These are phyloP conservation scores for Sporothrix protearum DNA, from an alignment of 2,329 filamentous ascomycete species.

Conservation along the genomic window DNA sequence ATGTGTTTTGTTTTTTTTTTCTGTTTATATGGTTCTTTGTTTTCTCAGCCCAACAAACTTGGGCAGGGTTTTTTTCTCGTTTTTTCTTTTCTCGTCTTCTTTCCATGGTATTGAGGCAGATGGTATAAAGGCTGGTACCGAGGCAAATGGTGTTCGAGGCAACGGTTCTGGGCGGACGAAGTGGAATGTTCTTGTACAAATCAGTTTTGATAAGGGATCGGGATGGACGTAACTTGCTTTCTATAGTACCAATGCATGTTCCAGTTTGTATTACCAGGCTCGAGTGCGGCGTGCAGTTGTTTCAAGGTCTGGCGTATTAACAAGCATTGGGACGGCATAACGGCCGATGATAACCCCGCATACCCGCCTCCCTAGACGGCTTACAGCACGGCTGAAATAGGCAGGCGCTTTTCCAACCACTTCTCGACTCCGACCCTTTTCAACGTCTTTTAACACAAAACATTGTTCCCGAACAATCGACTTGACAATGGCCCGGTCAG, in stretches of 20 bases:
- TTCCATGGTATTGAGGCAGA: not conserved
- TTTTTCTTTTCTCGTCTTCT: not conserved
- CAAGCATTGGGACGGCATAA: not conserved
- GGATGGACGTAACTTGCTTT: not conserved
- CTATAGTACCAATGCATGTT: not conserved
- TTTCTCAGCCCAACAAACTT: not conserved
- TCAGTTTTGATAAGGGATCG: not conserved
- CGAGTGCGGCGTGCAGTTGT: not conserved
- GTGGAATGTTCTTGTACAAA: not conserved
- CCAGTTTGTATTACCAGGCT: too few species aligned
- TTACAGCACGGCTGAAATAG: not conserved
- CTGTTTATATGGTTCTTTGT: not conserved
- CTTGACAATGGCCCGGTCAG: not conserved
- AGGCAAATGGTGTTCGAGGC: not conserved
- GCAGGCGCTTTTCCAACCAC: not conserved
- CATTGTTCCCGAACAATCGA: too few species aligned
- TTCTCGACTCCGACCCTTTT: not conserved
- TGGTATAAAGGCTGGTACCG: too few species aligned
- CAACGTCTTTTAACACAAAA: not conserved
- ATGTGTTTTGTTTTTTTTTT: not conserved
- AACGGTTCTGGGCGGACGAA: not conserved
- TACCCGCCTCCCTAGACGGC: not conserved
- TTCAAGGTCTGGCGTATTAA: not conserved
- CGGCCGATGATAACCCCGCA: not conserved
- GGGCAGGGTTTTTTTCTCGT: not conserved